Evolutionary conservation across 805 yeast species (phyloP), one percentile per base, ranked within the genome.

Genomic region (Teunomyces pallodes): DNA sequence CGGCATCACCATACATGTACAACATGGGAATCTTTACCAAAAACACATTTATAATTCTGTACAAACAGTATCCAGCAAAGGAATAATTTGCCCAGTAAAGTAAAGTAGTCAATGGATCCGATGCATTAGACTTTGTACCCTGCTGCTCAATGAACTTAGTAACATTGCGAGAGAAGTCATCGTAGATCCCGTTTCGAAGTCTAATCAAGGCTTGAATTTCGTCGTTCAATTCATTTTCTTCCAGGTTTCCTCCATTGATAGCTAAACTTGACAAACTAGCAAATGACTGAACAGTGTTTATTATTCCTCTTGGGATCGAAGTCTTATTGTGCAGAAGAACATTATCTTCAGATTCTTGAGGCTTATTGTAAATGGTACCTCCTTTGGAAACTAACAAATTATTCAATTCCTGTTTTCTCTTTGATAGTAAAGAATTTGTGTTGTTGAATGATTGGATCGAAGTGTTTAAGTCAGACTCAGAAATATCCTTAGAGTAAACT

Each of bases 11-110:
- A 38, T 38, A 38, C 9, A 24, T 7, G 12, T 36, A 30, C 30
- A 16, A 24, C 43, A 14, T 47, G 10, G 82, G 81, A 12, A 79
- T 55, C 47, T 70, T 71, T 33, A 77, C 46, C 2, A 74, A 32
- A 38, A 76, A 52, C 35, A 76, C 77, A 55, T 68, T 71, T 29
- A 75, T 40, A 5, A 79, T 64, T 45, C 81, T 65, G 58, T 80
- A 80, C 42, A 74, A 46, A 62, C 84, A 79, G 60, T 79, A 80
- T n/a, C 68, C 38, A 9, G 79, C 68, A 52, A 79, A 75, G 5
- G 58, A 54, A 45, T 55, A 42, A 50, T 66, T 60, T 42, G 62
- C 52, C 45, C 50, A 54, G 8, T 48, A 44, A 7, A 54, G 16
- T 4, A 57, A 26, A 24, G 35, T 43, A 20, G 45, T 31, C 13